Percentiles rank a stretch among this genome's conserved stretches.
Conservation (phyloP, 441 rosid genomes). For the Gossypium davidsonii region DNA sequence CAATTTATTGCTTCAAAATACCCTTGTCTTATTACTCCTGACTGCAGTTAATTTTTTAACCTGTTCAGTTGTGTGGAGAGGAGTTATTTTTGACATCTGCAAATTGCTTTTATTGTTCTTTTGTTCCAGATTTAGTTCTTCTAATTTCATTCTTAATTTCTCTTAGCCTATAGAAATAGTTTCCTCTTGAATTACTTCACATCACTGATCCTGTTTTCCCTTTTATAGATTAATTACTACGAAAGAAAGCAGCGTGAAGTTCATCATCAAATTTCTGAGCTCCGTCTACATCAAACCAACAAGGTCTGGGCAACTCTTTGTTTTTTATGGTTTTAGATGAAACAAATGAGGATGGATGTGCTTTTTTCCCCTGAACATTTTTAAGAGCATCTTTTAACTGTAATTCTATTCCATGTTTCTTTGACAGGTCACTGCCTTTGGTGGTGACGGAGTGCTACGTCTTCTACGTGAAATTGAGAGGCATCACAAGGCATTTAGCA, state of each 20-base stretch:
- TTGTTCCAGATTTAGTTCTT: background rate
- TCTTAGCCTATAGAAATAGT: background rate
- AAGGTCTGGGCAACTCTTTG: conserved; percentile 47
- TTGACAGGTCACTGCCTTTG: conserved; percentile 90
- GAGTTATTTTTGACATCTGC: background rate
- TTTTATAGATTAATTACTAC: conserved; percentile 48
- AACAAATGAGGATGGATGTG: background rate
- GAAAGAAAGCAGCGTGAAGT: conserved; percentile 38
- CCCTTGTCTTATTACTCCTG: background rate
- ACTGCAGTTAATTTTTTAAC: background rate
- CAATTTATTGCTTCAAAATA: background rate
- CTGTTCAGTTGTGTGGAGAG: background rate
- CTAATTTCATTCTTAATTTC: background rate
- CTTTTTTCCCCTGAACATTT: conserved; percentile 7
- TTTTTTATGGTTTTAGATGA: conserved; percentile 8
- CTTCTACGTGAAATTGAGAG: conserved; percentile 78
- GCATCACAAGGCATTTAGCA: conserved; percentile 45
- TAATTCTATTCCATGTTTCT: conserved; percentile 10
- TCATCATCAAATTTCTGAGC: conserved; percentile 38
- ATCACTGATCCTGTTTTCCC: conserved; percentile 3
- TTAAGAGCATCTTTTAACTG: background rate
- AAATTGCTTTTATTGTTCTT: background rate
- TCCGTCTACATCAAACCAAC: conserved; percentile 56
- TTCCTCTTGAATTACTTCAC: background rate
- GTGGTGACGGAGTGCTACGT: conserved; percentile 79